These are phyloP conservation scores for Fusarium setosum DNA, from an alignment of 2,329 filamentous ascomycete genomes.

Conservation along the genomic window DNA sequence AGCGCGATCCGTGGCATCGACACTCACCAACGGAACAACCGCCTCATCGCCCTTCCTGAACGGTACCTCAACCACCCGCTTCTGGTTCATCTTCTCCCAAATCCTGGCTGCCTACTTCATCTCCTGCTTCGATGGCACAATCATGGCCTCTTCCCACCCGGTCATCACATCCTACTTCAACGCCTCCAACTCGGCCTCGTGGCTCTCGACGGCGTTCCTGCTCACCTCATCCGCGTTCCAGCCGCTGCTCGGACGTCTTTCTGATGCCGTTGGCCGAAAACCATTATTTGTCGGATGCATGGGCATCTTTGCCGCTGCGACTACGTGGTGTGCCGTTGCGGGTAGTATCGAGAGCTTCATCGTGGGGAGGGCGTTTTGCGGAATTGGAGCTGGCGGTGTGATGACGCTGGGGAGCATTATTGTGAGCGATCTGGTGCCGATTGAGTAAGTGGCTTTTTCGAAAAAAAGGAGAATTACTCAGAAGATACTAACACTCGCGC, in stretches of 20 bases:
- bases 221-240: slow-evolving; percentile 82
- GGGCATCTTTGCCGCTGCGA: slow-evolving; percentile 72
- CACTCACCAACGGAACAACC: slow-evolving; percentile 13
- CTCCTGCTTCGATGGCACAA: slow-evolving; percentile 77
- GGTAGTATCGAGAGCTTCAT: slow-evolving; percentile 77
- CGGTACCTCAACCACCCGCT: slow-evolving; percentile 60
- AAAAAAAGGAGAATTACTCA: neutral
- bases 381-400: slow-evolving; percentile 78
- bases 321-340: slow-evolving; percentile 76
- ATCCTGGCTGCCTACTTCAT: slow-evolving; percentile 70
- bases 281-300: slow-evolving; percentile 72
- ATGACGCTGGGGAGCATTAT: slow-evolving; percentile 78
- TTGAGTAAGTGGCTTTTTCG: slow-evolving; percentile 62
- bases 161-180: slow-evolving; percentile 85
- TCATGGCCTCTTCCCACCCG: slow-evolving; percentile 85
- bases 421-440: slow-evolving; percentile 78
- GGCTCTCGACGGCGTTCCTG: slow-evolving; percentile 83
- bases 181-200: slow-evolving; percentile 82
- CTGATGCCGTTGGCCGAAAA: slow-evolving; percentile 78
- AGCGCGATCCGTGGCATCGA: slow-evolving; percentile 26
- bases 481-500: slow-evolving; percentile 3
- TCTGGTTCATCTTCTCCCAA: slow-evolving; percentile 72
- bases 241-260: slow-evolving; percentile 78
- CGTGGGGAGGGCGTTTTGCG: slow-evolving; percentile 75
- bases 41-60: slow-evolving; percentile 54